Evolutionary conservation across 768 basidiomycete genomes (phyloP), one percentile per base, ranked within the genome.

Genomic region (Cubamyces lactineus): DNA sequence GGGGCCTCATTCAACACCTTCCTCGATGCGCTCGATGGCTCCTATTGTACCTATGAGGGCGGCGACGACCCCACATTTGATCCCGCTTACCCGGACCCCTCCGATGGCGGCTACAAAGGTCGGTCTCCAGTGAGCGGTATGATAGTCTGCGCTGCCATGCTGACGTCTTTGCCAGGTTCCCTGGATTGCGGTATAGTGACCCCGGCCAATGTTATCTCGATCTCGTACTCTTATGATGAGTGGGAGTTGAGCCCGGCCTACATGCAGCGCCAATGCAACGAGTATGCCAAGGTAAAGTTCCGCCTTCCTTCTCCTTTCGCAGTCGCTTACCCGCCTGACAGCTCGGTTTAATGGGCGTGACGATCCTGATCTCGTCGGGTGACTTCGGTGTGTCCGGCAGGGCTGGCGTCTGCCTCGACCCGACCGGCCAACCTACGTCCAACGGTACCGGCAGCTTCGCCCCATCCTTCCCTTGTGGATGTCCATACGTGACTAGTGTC

Each of bases 331-430:
- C 13, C 4, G 26, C 9, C 17, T 2, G 24, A 1, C 46, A 72
- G 71, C 65, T 77, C 28, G 76, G 76, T 9, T 59, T 76, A n/a
- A 64, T 74, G 70, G 76, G 76, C 40, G 67, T 70, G 4, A 75
- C 80, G 2, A 50, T 82, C 23, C 66, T 82, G 28, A 82, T 78
- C 61, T 73, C 75, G 30, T 78, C 80, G 6, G 80, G 81, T 21
- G 80, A 82, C 59, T 68, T 67, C 30, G 80, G 80, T 50, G 81
- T 81, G 21, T 78, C 76, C 1, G 79, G 79, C 0, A 60, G 61
- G 28, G 64, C 45, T 5, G 70, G 64, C 21, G 11, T 63, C 16
- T 81, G 81, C 62, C 62, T 81, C 34, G 66, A 71, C 46, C 23
- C 73, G 2, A 61, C 64, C 3, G 77, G 78, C 66, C 39, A 24